Percentiles rank a stretch among this genome's conserved stretches.
Conservation (phyloP, 108 stramenopile genomes). For the Nannochloropsis gaditana region DNA sequence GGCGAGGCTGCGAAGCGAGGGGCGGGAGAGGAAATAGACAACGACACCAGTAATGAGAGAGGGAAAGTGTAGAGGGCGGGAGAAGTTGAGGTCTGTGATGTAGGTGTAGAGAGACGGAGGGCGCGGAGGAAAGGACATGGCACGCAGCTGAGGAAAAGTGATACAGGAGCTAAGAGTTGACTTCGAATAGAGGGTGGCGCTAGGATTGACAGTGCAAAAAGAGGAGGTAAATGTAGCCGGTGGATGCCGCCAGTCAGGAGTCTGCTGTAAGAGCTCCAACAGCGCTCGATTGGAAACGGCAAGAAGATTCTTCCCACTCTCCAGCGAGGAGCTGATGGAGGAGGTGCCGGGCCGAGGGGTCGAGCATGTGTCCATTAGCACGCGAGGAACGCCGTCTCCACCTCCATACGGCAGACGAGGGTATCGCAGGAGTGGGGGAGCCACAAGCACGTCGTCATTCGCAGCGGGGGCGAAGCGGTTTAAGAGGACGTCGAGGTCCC, state of each 20-base stretch:
- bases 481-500: neutral
- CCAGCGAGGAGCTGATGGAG: neutral
- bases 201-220: neutral
- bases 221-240: neutral
- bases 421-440: neutral
- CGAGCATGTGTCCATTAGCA: neutral
- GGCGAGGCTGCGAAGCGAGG: neutral
- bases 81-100: neutral
- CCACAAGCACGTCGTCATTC: neutral
- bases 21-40: neutral
- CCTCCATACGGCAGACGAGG: neutral
- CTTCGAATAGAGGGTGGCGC: neutral
- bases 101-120: neutral
- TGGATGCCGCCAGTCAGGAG: neutral
- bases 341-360: neutral
- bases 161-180: neutral
- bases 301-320: neutral
- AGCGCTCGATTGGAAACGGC: neutral
- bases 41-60: neutral
- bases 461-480: neutral
- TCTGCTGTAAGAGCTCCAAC: neutral
- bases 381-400: neutral
- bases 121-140: neutral
- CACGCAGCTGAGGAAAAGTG: neutral
- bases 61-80: neutral